These are phyloP conservation scores for Solanum hybrid DNA, from an alignment of 305 asterid genomes.

Conservation along the genomic window DNA sequence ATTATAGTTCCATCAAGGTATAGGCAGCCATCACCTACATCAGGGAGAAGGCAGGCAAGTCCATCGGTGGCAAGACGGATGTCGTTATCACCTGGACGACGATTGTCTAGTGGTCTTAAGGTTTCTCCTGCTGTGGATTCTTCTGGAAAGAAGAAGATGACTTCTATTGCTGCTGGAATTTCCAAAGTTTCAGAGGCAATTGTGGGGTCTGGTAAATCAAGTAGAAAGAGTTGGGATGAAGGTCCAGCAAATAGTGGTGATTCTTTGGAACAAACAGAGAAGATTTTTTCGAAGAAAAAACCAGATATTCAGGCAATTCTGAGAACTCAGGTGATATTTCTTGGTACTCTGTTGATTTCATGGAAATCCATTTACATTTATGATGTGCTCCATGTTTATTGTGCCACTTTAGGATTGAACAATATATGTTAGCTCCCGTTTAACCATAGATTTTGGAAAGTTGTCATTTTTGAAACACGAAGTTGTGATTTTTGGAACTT, in stretches of 20 bases:
- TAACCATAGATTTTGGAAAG: neutral
- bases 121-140: constrained; percentile 52
- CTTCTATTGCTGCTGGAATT: constrained; percentile 58
- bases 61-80: constrained; percentile 62
- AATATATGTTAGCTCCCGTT: neutral
- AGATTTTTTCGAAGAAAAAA: constrained; percentile 33
- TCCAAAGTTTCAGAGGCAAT: constrained; percentile 63
- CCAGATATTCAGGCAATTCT: constrained; percentile 76
- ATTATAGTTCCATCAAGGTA: constrained; percentile 90
- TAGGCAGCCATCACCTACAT: constrained; percentile 74
- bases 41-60: constrained; percentile 62
- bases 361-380: neutral
- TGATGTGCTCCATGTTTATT: neutral
- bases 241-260: constrained; percentile 35
- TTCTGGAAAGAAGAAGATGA: constrained; percentile 69
- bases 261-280: constrained; percentile 43
- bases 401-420: neutral
- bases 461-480: neutral
- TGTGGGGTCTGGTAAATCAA: constrained; percentile 42
- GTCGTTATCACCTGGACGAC: constrained; percentile 73
- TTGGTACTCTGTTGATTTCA: neutral
- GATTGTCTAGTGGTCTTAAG: constrained; percentile 68
- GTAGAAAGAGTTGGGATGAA: constrained; percentile 75
- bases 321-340: constrained; percentile 67
- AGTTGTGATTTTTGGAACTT: neutral